A percentile compares a stretch with the other conserved stretches of the same genome.
These are phyloP conservation scores for Clavispora asparagi DNA, from an alignment of 805 yeast genomes.

Conservation along the genomic window DNA sequence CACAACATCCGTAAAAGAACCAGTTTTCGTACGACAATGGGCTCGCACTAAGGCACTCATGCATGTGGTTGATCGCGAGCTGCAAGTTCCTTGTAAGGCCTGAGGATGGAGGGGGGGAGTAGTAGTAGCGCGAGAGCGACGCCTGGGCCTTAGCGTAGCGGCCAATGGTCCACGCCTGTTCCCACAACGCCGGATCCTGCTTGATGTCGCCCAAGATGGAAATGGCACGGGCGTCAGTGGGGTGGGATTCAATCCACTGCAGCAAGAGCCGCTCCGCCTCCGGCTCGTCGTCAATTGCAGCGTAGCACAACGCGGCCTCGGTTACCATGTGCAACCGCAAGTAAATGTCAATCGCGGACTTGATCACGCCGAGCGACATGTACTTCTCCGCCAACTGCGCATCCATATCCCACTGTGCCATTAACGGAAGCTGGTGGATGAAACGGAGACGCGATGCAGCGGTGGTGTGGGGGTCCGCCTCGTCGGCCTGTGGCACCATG, in stretches of 20 bases:
- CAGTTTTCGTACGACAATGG: slow-evolving; percentile 78
- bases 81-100: slow-evolving; percentile 48
- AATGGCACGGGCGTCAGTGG: slow-evolving; percentile 77
- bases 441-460: slow-evolving; percentile 56
- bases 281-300: slow-evolving; percentile 70
- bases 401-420: slow-evolving; percentile 86
- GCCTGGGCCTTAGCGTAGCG: slow-evolving; percentile 81
- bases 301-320: slow-evolving; percentile 88
- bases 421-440: slow-evolving; percentile 67
- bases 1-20: slow-evolving; percentile 90
- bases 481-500: slow-evolving; percentile 42
- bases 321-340: slow-evolving; percentile 69
- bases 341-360: slow-evolving; percentile 85
- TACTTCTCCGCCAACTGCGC: slow-evolving; percentile 77
- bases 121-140: slow-evolving; percentile 69
- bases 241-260: slow-evolving; percentile 48
- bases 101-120: slow-evolving; percentile 54
- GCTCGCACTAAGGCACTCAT: slow-evolving; percentile 66
- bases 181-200: slow-evolving; percentile 74
- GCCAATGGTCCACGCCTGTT: slow-evolving; percentile 81
- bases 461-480: slow-evolving; percentile 21
- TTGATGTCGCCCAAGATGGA: slow-evolving; percentile 83
- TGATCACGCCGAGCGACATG: slow-evolving; percentile 77
- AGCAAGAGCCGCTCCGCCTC: slow-evolving; percentile 60
- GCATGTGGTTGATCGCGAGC: slow-evolving; percentile 59